Percentiles rank a stretch among this genome's conserved stretches.
Evolutionary conservation across 495 filamentous ascomycete species (phyloP).

Genomic region (Cercophora sp.): DNA sequence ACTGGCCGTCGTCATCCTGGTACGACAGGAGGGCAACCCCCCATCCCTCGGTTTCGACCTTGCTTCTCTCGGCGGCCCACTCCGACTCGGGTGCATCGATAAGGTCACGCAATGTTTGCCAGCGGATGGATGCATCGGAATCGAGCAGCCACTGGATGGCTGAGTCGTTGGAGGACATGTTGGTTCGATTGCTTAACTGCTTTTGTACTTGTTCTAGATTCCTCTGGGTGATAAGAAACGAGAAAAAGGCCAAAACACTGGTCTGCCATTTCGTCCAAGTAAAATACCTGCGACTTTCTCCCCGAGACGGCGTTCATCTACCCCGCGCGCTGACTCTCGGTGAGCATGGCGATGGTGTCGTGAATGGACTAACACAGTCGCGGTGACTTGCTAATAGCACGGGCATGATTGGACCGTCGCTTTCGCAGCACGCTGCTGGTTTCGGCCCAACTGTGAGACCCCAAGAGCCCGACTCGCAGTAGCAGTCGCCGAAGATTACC

Average conservation of each 20-base stretch:
- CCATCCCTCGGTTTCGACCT: conserved; percentile 3
- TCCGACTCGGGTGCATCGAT: neutral
- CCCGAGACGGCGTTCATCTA: too few relatives aligned
- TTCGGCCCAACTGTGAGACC: too few relatives aligned
- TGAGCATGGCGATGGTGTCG: neutral
- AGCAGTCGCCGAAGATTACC: neutral
- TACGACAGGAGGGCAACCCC: neutral
- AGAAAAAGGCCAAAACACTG: too few relatives aligned
- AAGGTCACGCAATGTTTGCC: neutral
- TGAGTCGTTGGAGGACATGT: neutral
- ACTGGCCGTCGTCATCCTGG: conserved; percentile 1
- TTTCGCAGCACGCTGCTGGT: too few relatives aligned
- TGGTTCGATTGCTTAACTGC: neutral
- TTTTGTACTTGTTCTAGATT: neutral
- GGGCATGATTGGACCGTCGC: too few relatives aligned
- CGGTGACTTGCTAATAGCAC: neutral
- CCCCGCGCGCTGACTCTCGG: too few relatives aligned
- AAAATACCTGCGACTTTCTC: too few relatives aligned
- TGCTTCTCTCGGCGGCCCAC: neutral
- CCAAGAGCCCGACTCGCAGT: too few relatives aligned
- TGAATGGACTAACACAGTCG: neutral
- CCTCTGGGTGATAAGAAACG: too few relatives aligned
- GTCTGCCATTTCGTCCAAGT: too few relatives aligned
- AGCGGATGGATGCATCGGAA: neutral
- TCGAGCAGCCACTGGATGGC: neutral